These are phyloP conservation scores for Fusarium bactridioides DNA, from an alignment of 2,329 filamentous ascomycete genomes.

Conservation along the genomic window DNA sequence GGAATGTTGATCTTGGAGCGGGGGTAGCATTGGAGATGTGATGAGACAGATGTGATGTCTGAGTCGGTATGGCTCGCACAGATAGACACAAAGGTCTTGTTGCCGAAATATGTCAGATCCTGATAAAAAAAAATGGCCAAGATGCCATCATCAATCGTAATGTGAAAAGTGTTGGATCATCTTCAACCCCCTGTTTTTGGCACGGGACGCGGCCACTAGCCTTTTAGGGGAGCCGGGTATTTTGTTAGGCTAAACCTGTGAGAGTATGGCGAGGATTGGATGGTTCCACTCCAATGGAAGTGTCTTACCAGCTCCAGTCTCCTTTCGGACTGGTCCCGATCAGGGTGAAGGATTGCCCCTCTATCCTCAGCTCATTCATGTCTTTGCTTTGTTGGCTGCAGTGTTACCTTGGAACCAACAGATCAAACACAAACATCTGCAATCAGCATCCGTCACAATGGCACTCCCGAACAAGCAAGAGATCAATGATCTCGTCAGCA, in stretches of 20 bases:
- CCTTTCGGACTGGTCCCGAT: background rate
- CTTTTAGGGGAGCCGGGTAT: background rate
- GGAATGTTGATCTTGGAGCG: background rate
- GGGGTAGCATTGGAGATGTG: background rate
- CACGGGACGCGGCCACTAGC: background rate
- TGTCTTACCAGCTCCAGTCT: background rate
- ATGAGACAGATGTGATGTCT: background rate
- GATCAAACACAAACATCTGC: background rate
- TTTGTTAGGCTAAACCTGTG: background rate
- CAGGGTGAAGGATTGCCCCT: background rate
- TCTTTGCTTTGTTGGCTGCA: background rate
- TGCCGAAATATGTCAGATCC: background rate
- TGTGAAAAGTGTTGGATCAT: background rate
- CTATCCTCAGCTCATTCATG: background rate
- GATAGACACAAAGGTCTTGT: background rate
- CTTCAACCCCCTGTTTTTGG: background rate
- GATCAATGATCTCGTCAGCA: slow-evolving; percentile 31
- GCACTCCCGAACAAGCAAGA: slow-evolving; percentile 29
- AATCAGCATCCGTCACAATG: background rate
- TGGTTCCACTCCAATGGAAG: background rate
- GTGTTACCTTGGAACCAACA: background rate
- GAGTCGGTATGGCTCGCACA: background rate
- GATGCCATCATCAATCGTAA: background rate
- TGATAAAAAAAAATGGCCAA: background rate
- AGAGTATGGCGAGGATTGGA: background rate